Base-by-base conservation (phyloP, 2,329 filamentous ascomycete genomes). In the Scedosporium aurantiacum region DNA sequence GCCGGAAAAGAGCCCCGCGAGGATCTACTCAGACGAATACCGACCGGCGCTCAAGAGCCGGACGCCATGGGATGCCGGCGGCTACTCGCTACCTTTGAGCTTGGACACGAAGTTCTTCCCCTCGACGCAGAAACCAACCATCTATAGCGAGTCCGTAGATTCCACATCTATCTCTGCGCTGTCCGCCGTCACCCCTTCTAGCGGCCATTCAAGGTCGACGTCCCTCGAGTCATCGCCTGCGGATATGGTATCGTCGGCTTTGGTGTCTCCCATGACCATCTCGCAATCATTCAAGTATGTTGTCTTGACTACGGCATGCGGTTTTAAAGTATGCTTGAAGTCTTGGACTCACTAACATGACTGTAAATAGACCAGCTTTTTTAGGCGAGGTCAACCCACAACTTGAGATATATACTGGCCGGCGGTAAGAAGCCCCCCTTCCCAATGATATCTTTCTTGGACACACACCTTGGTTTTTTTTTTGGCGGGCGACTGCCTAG, bases 1-100 rank as follows among this genome's bases (percentile, higher is more conserved):
- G n/a, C 58, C 58, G 8, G 58, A 60, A 37, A 50, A 55, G 47
- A 54, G 45, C 5, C 58, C 58, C 5, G 45, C 58, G 27, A 27
- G 58, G 25, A 54, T 10, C 32, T 37, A 14, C 23, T 40, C 47
- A 6, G 18, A 40, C 16, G 58, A 60, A 45, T 41, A 27, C 28
- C 58, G 47, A 7, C 6, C 66, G 67, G 60, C 62, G 69, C 23
- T 63, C 55, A 63, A 60, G 58, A 75, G 68, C 63, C 75, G 79
- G 61, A 80, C 72, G 45, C 79, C 79, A 60, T 82, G 80, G 80
- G 76, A 79, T 63, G 79, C 75, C 18, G 76, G 74, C 40, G 79
- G 78, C 50, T 81, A 79, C 64, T 77, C 76, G 25, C 70, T 81
- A 23, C 75, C 78, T 4, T 68, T 76, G 52, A 71, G 74, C 12